These are phyloP conservation scores for Amanita polypyramis DNA, from an alignment of 768 basidiomycete species.

Conservation along the genomic window DNA sequence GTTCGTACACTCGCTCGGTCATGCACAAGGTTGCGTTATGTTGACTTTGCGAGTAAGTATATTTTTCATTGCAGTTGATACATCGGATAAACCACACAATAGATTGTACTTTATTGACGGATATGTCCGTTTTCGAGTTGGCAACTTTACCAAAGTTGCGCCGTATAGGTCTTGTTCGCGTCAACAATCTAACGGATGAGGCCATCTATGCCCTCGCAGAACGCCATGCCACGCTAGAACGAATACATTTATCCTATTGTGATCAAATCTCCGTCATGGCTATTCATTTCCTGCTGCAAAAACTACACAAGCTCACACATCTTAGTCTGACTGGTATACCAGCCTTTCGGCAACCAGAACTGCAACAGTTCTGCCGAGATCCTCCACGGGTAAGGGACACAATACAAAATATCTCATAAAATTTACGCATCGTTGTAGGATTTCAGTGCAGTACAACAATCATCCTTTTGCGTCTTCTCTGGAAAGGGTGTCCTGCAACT, in stretches of 20 bases:
- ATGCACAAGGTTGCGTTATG: constrained; percentile 86
- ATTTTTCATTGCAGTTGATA: constrained; percentile 4
- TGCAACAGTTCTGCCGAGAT: constrained; percentile 84
- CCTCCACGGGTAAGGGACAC: constrained; percentile 63
- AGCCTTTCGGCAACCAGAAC: constrained; percentile 73
- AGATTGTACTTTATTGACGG: constrained; percentile 85
- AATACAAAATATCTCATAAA: background rate
- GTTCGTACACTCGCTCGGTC: constrained; percentile 74
- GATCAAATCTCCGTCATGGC: constrained; percentile 90
- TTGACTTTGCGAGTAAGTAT: constrained; percentile 88
- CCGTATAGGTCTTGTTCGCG: constrained; percentile 90
- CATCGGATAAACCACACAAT: constrained; percentile 11
- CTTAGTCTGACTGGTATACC: constrained; percentile 96
- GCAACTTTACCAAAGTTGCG: constrained; percentile 82
- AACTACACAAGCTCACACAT: constrained; percentile 87
- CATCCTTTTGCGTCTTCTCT: constrained; percentile 94
- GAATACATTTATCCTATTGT: constrained; percentile 96
- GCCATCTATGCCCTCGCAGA: constrained; percentile 84
- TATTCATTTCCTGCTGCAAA: constrained; percentile 81
- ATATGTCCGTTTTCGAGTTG: constrained; percentile 90
- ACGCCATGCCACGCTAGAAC: constrained; percentile 78
- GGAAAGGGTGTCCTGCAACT: constrained; percentile 82
- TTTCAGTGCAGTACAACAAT: constrained; percentile 82
- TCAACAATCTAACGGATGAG: constrained; percentile 87
- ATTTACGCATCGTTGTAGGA: constrained; percentile 38